phyloP scores from a whole-genome alignment of 2,329 filamentous ascomycete genomes.

The Ploettnerulaceae sp. region DNA sequence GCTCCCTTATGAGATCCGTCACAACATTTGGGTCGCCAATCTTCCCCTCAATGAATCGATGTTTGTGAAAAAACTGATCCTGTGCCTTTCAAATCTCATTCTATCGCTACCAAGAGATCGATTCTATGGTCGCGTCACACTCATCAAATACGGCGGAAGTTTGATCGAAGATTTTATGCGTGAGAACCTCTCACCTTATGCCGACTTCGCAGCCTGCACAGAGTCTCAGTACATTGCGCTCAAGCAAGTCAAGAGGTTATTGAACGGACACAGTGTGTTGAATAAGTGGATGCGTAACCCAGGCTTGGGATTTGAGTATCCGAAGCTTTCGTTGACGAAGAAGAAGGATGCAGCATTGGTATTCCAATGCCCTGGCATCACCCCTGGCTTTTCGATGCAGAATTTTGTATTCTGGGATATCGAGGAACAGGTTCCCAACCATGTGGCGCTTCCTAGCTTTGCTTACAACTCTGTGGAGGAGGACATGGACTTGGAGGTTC shows the following conservation, averaged over 20 bases:
- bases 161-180: not conserved
- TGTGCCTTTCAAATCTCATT: not conserved
- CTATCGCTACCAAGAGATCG: not conserved
- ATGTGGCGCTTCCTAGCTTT: too few species aligned
- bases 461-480: not conserved
- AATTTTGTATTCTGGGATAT: constrained; percentile 2
- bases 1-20: constrained; percentile 2
- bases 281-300: too few species aligned
- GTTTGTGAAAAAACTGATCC: not conserved
- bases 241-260: not conserved
- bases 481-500: not conserved
- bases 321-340: not conserved
- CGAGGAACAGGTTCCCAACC: not conserved
- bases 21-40: not conserved
- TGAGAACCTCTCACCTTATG: not conserved
- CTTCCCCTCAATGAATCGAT: not conserved
- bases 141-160: not conserved
- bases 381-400: not conserved
- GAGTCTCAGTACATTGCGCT: constrained; percentile 4
- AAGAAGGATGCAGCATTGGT: not conserved
- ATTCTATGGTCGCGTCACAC: not conserved
- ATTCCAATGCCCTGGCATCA: not conserved
- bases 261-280: not conserved
- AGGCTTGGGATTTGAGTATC: not conserved
- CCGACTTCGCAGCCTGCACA: not conserved